Base-by-base conservation (phyloP, 1,284 basidiomycete species). In the Ganoderma resinaceum region DNA sequence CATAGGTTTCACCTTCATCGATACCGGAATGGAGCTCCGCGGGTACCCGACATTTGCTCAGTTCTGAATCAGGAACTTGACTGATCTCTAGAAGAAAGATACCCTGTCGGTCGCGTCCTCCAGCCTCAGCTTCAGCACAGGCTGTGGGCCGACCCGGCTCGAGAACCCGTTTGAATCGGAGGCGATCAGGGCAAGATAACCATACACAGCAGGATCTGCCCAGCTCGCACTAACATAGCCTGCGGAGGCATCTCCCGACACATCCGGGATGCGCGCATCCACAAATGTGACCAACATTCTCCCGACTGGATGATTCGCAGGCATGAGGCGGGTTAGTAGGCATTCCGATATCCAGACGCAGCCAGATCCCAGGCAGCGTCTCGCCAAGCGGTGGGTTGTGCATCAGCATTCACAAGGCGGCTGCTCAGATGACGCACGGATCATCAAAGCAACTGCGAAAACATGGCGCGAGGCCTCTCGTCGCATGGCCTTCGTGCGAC, bases 81-180 rank as follows among this genome's bases (percentile, higher is more conserved):
- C 8, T 29, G 55, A 37, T 37, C 12, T 35, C 55, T 58, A 35
- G 55, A 23, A n/a, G 55, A 57, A 57, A 37, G 55, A 57, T 35
- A 53, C 14, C 52, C 18, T 55, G 29, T 55, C 18, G 52, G 46
- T 52, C 46, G 46, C 23, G 12, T 52, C 23, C 23, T 52, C 46
- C 23, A 26, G 3, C 46, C 11, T 52, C 23, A 38, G n/a, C 53
- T 33, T 20, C 18, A 38, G n/a, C 8, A 23, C 37, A 23, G 35
- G 35, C n/a, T 7, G n/a, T 23, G 20, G n/a, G 14, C 63, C 67
- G 70, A 67, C 62, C 67, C 70, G 70, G 66, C 29, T 67, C 70
- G 67, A 72, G 66, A 66, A 69, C 57, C 57, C 29, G 68, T 64
- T 67, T 31, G 43, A n/a, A 16, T 31, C 31, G 26, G 26, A 38